Evolutionary conservation across 345 rosid genomes (phyloP).

Genomic region (Brassica carinata): DNA sequence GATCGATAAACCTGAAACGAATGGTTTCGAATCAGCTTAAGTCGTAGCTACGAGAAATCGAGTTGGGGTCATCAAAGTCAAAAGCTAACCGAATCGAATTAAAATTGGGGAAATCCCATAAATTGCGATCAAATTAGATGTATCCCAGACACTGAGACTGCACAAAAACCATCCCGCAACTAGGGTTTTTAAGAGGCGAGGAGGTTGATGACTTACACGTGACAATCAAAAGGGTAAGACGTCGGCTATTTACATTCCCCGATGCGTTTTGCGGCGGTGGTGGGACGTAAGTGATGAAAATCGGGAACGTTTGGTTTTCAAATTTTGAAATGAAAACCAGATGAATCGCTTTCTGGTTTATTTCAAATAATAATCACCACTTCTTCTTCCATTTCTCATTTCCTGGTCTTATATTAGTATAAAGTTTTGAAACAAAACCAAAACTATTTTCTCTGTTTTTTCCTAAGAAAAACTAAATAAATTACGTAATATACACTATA

Average conservation of each 20-base stretch:
- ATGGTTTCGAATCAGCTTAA: neutral
- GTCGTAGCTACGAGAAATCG: too few relatives aligned
- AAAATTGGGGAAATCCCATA: too few relatives aligned
- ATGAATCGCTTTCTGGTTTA: slow-evolving; percentile 27
- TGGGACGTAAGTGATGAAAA: slow-evolving; percentile 28
- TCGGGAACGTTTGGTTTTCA: slow-evolving; percentile 44
- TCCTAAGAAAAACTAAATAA: too few relatives aligned
- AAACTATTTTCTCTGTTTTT: too few relatives aligned
- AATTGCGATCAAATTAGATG: too few relatives aligned
- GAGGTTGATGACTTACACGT: neutral
- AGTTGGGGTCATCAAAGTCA: too few relatives aligned
- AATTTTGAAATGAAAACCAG: slow-evolving; percentile 28
- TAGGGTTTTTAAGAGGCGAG: neutral
- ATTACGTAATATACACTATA: too few relatives aligned
- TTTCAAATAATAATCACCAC: neutral
- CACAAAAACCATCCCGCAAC: neutral
- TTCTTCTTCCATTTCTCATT: too few relatives aligned
- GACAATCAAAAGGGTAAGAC: neutral
- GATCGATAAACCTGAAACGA: slow-evolving; percentile 31
- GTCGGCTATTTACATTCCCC: slow-evolving; percentile 10
- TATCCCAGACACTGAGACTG: neutral
- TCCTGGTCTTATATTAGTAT: too few relatives aligned
- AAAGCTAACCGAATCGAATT: too few relatives aligned
- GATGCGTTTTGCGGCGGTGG: slow-evolving; percentile 30
- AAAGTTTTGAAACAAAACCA: too few relatives aligned